Evolutionary conservation across 1,284 basidiomycete species (phyloP).

Genomic region (Leccinum glutinopallens): DNA sequence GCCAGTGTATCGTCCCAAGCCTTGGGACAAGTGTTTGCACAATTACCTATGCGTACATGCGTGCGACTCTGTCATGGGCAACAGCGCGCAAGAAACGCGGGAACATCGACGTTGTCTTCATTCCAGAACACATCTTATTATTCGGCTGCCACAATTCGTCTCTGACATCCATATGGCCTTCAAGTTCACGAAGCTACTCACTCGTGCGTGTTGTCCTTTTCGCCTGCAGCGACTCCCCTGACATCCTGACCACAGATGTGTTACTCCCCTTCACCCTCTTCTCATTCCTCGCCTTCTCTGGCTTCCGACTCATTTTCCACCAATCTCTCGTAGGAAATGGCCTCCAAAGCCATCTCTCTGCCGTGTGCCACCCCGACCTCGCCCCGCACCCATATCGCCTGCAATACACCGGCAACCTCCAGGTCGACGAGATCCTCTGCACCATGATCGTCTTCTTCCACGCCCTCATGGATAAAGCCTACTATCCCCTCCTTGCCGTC

Average conservation of each 20-base stretch:
- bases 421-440: conserved; percentile 41
- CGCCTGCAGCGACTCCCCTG: not conserved
- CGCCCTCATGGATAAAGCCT: conserved; percentile 32
- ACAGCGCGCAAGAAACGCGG: too few species aligned
- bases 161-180: not conserved
- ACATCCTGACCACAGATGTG: conserved; percentile 9
- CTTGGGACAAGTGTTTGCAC: too few species aligned
- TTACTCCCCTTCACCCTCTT: conserved; percentile 24
- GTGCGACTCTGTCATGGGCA: too few species aligned
- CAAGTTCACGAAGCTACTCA: conserved; percentile 10
- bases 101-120: too few species aligned
- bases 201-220: conserved; percentile 3
- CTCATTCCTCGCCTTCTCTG: conserved; percentile 14
- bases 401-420: conserved; percentile 35
- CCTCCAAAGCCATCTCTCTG: conserved; percentile 16
- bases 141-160: too few species aligned
- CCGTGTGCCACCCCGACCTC: conserved; percentile 18
- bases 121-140: too few species aligned
- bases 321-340: conserved; percentile 19
- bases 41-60: too few species aligned
- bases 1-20: too few species aligned
- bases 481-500: conserved; percentile 35
- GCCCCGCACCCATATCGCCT: conserved; percentile 34
- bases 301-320: conserved; percentile 20
- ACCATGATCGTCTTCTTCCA: conserved; percentile 41